phyloP scores from a whole-genome alignment of 495 filamentous ascomycete species.

The Rhypophila decipiens region DNA sequence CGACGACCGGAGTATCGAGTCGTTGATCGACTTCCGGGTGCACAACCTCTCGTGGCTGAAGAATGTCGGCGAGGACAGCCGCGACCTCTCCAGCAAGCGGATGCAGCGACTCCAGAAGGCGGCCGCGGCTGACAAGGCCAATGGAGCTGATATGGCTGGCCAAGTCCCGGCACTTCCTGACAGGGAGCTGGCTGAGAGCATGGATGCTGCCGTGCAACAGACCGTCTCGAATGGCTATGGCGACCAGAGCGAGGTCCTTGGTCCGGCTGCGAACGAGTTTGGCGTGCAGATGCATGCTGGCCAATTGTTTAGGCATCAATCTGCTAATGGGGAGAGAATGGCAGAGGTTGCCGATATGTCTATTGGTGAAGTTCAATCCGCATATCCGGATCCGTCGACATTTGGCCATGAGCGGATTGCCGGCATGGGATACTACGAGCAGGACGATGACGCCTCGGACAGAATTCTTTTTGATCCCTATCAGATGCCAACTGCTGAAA shows the following conservation, averaged over 20 bases:
- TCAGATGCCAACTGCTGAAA: constrained; percentile 36
- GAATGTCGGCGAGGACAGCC: constrained; percentile 41
- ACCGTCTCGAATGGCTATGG: constrained; percentile 26
- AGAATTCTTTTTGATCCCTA: constrained; percentile 46
- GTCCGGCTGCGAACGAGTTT: background rate
- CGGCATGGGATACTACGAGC: constrained; percentile 49
- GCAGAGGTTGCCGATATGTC: constrained; percentile 24
- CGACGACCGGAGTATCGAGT: constrained; percentile 82
- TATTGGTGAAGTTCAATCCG: constrained; percentile 27
- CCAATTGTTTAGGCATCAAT: no score
- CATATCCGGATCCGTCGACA: constrained; percentile 43
- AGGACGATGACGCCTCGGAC: constrained; percentile 45
- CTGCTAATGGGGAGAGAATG: constrained; percentile 3
- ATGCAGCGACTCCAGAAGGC: constrained; percentile 47
- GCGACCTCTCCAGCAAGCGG: constrained; percentile 41
- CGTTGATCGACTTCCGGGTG: constrained; percentile 73
- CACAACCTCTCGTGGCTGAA: constrained; percentile 77
- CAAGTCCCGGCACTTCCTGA: constrained; percentile 20
- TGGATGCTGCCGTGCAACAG: constrained; percentile 28
- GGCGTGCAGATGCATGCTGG: background rate
- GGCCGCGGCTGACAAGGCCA: constrained; percentile 48
- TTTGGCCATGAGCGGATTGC: constrained; percentile 42
- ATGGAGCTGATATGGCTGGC: constrained; percentile 22
- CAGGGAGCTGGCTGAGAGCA: constrained; percentile 22
- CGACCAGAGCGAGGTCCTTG: constrained; percentile 22